Base-by-base conservation (phyloP, 2,329 filamentous ascomycete species). In the Aspergillus eucalypticola region DNA sequence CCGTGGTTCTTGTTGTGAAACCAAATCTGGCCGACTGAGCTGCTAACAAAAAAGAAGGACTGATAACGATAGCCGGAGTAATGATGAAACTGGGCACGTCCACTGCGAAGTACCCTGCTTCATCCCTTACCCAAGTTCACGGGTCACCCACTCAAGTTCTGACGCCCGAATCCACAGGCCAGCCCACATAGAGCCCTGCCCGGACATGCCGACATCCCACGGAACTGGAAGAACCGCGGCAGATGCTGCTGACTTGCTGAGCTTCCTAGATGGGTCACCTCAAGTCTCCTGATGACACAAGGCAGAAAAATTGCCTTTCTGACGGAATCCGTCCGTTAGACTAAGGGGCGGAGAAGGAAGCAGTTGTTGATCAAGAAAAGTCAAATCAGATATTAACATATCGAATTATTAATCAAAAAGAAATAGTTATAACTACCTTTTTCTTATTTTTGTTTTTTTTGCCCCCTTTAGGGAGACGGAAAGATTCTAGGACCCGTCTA, bases 271-370 rank as follows among this genome's bases (percentile, higher is more conserved):
- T 29, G 23, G 46, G 46, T 10, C 46, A 25, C 19, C 15, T 32
- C 46, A 44, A 10, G 39, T 42, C 39, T 42, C 39, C 17, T 44
- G 41, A 44, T 44, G 41, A 21, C 41, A 21, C 17, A 44, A 11
- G n/a, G n/a, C 39, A 19, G 17, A 21, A n/a, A 44, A 35, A 35
- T 35, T 44, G 41, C 41, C 21, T 25, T 48, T 48, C 21, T 10
- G 46, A 50, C 46, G 46, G 46, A 50, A 50, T 50, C 46, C 46
- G 46, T 27, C 46, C 46, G 46, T 49, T 49, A 49, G 44, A 49
- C 44, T 25, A 23, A 23, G 46, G 46, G 46, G 46, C 46, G 25
- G 46, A 29, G 15, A 50, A 27, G n/a, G n/a, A 32, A 50, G 29
- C 10, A 44, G 21, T 44, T 19, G 21, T 44, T 19, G 17, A 44